A percentile compares a stretch with the other conserved stretches of the same genome.
These are phyloP conservation scores for Myotisia sp. DNA, from an alignment of 2,329 filamentous ascomycete species.

Conservation along the genomic window DNA sequence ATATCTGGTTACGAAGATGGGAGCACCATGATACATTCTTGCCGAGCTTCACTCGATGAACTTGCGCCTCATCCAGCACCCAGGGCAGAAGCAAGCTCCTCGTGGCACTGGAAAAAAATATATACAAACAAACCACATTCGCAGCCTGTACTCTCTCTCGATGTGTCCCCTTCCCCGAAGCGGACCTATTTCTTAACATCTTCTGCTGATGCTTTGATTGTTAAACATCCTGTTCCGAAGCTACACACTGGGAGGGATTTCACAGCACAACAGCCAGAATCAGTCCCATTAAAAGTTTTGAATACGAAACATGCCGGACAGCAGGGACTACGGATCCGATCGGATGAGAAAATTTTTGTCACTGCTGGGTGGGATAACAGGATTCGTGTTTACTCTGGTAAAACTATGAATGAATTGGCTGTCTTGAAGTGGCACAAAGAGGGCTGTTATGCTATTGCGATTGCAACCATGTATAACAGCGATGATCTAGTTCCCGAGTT, in stretches of 20 bases:
- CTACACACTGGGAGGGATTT: conserved; percentile 8
- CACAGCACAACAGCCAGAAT: too few relatives aligned
- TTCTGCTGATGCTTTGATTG: conserved; percentile 64
- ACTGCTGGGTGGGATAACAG: conserved; percentile 87
- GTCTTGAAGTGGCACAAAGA: conserved; percentile 90
- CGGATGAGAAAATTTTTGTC: conserved; percentile 68
- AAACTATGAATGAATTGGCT: conserved; percentile 71
- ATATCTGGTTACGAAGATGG: conserved; percentile 79
- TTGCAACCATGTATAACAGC: conserved; percentile 36
- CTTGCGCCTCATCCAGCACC: not conserved
- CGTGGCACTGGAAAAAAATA: conserved; percentile 37
- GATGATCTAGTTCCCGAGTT: too few relatives aligned
- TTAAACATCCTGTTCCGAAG: conserved; percentile 54
- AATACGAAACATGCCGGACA: conserved; percentile 86
- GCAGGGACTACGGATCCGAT: conserved; percentile 62
- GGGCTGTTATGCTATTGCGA: conserved; percentile 69
- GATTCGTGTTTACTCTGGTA: conserved; percentile 65
- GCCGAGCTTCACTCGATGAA: conserved; percentile 26
- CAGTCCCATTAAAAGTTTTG: conserved; percentile 42
- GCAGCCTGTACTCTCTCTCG: conserved; percentile 69
- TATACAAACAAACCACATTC: conserved; percentile 57
- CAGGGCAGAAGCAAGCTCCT: conserved; percentile 9
- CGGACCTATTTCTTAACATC: conserved; percentile 59
- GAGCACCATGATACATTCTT: conserved; percentile 50
- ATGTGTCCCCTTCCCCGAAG: conserved; percentile 33